These are phyloP conservation scores for Colletotrichum salicis DNA, from an alignment of 2,329 filamentous ascomycete species.

Conservation along the genomic window DNA sequence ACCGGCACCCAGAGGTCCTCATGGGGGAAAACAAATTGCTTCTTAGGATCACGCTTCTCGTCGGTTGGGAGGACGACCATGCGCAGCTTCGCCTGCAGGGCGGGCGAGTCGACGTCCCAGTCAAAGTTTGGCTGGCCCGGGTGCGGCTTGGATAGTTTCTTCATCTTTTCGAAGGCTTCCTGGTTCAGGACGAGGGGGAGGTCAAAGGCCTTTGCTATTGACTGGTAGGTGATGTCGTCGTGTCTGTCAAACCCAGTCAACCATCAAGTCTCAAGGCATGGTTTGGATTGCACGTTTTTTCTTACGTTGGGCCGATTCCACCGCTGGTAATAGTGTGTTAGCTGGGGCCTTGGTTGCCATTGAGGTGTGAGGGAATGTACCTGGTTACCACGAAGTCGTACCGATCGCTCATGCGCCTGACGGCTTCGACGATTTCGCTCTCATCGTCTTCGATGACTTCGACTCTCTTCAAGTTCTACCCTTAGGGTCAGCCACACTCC, in stretches of 20 bases:
- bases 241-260: constrained; percentile 66
- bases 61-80: constrained; percentile 92
- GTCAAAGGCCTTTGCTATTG: constrained; percentile 89
- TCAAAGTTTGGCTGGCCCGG: constrained; percentile 79
- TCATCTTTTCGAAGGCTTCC: constrained; percentile 84
- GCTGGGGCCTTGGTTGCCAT: not conserved
- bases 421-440: constrained; percentile 87
- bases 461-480: constrained; percentile 78
- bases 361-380: constrained; percentile 42
- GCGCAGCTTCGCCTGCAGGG: constrained; percentile 82
- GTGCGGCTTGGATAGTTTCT: constrained; percentile 78
- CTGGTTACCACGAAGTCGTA: constrained; percentile 97
- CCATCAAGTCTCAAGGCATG: not conserved
- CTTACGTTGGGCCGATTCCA: constrained; percentile 93
- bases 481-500: not conserved
- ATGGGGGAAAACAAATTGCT: constrained; percentile 81
- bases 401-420: constrained; percentile 83
- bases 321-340: constrained; percentile 63
- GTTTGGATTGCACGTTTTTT: not conserved
- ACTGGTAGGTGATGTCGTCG: constrained; percentile 97
- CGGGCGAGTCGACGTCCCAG: constrained; percentile 85
- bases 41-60: constrained; percentile 67
- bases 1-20: constrained; percentile 94
- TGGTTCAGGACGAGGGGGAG: constrained; percentile 82
- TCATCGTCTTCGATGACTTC: constrained; percentile 97